phyloP scores from a whole-genome alignment of 108 stramenopile genomes.

The Epithemia pelagica region DNA sequence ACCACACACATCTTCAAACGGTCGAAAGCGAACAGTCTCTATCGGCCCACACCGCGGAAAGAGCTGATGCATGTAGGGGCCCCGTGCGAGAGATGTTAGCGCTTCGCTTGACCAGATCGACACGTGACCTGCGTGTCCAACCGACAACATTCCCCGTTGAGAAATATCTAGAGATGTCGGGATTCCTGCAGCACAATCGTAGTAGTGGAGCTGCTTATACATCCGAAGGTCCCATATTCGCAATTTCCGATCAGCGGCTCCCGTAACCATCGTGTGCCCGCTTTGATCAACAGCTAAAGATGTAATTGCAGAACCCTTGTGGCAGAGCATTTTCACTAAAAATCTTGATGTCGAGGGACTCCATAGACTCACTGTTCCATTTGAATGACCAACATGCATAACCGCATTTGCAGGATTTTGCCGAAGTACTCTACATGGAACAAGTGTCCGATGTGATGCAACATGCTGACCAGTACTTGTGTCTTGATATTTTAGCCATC shows the following conservation, averaged over 20 bases:
- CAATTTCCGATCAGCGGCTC: slow-evolving; percentile 74
- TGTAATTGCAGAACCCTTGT: slow-evolving; percentile 75
- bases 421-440: slow-evolving; percentile 66
- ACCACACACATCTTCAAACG: slow-evolving; percentile 95
- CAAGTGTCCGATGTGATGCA: slow-evolving; percentile 75
- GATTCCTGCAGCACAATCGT: slow-evolving; percentile 50
- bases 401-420: slow-evolving; percentile 95
- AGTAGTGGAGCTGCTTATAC: slow-evolving; percentile 58
- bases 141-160: slow-evolving; percentile 86
- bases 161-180: slow-evolving; percentile 82
- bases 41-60: slow-evolving; percentile 54
- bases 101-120: slow-evolving; percentile 88
- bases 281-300: slow-evolving; percentile 74
- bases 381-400: slow-evolving; percentile 88
- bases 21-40: slow-evolving; percentile 84
- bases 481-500: slow-evolving; percentile 90
- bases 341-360: slow-evolving; percentile 78
- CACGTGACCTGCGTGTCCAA: slow-evolving; percentile 79
- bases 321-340: slow-evolving; percentile 87
- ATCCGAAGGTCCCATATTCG: slow-evolving; percentile 96
- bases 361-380: slow-evolving; percentile 97
- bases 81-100: slow-evolving; percentile 48
- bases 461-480: slow-evolving; percentile 92
- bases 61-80: slow-evolving; percentile 90
- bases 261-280: slow-evolving; percentile 88